Base-by-base conservation (phyloP, 495 filamentous ascomycete species). In the Penicillium coffeae region DNA sequence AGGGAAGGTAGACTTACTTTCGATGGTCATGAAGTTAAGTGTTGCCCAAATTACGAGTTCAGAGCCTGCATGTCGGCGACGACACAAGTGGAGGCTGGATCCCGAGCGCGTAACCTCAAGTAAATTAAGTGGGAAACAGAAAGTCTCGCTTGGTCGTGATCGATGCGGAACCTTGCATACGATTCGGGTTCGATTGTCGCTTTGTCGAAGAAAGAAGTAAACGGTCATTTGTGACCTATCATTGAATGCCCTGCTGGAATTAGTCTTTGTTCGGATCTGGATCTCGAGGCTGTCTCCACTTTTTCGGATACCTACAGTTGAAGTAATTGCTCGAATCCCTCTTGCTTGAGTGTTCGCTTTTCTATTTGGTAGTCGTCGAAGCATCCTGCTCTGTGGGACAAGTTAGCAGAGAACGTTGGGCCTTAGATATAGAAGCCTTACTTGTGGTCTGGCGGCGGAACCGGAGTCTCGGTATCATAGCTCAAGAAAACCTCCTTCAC, bases 121-220 rank as follows among this genome's bases (percentile, higher is more conserved):
- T 45, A 76, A 53, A 21, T 76, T 78, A 25, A 83, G 59, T 9
- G 75, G 70, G 36, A 80, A 52, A 56, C 73, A 79, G 52, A 58
- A 77, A 42, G 77, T 69, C 40, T 77, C 61, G 48, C 65, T 61
- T 19, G 56, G 42, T 37, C 65, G 53, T n/a, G 43, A 50, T 14
- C 61, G 51, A 18, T 70, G 72, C 15, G 69, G 64, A 2, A 69
- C 60, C 27, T 75, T 75, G 61, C 78, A 78, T 10, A 85, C 64
- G 16, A 88, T 82, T 35, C 83, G 74, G 12, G 76, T 73, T 21
- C 81, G 75, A 44, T 76, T 53, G 44, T 83, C 83, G 1, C 54
- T 48, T 15, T 75, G 65, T 20, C 81, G 70, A 34, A 78, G 62
- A 51, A 80, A 86, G 22, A 86, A 72, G 22, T 69, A 70, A 34